Evolutionary conservation across 768 basidiomycete genomes (phyloP).

Genomic region (Mycena rosella): DNA sequence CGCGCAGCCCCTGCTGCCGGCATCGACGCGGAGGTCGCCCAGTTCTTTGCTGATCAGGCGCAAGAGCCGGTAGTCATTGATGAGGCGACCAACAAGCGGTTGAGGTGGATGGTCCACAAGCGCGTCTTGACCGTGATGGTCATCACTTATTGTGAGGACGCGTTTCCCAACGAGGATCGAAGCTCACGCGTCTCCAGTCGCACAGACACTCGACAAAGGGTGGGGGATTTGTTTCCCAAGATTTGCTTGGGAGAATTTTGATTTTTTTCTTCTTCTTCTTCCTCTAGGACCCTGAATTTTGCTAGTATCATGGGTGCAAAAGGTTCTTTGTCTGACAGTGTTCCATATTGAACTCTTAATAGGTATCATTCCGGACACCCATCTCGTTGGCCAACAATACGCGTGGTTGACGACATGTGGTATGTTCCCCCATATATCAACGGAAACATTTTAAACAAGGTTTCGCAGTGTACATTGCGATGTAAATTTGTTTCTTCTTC

Average conservation of each 20-base stretch:
- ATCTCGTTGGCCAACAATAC: conserved; percentile 64
- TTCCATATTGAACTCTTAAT: neutral
- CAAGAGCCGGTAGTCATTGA: conserved; percentile 51
- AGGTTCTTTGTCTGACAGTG: neutral
- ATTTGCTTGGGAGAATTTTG: conserved; percentile 4
- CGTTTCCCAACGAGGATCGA: neutral
- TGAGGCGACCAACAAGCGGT: conserved; percentile 55
- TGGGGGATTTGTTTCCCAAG: conserved; percentile 24
- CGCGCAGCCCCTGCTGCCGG: conserved; percentile 41
- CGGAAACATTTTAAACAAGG: neutral
- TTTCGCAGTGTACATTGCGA: conserved; percentile 54
- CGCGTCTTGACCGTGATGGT: conserved; percentile 62
- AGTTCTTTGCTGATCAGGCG: conserved; percentile 52
- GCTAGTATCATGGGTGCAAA: conserved; percentile 58
- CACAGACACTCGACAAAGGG: conserved; percentile 63
- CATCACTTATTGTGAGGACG: conserved; percentile 55
- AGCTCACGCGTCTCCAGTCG: conserved; percentile 42
- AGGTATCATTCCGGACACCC: conserved; percentile 55
- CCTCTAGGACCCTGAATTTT: conserved; percentile 56
- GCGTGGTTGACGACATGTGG: conserved; percentile 63
- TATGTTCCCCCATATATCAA: conserved; percentile 38
- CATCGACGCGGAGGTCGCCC: conserved; percentile 61
- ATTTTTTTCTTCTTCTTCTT: neutral
- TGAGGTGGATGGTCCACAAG: conserved; percentile 62
- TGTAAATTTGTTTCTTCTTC: conserved; percentile 40